Evolutionary conservation across 345 rosid genomes (phyloP).

Genomic region (Trapa incisa): DNA sequence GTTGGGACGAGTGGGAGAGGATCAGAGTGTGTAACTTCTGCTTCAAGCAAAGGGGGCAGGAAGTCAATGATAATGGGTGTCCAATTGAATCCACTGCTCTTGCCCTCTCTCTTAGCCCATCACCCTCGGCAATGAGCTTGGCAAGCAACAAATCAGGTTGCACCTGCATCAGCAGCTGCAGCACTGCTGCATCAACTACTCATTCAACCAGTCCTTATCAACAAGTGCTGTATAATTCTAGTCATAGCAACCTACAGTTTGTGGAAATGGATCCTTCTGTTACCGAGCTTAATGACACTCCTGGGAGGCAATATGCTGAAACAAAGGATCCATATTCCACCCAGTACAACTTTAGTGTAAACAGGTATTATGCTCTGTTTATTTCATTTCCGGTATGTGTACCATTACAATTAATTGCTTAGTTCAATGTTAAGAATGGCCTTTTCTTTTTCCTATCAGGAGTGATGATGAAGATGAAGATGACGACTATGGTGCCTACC

Average conservation of each 20-base stretch:
- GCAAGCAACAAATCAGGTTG: constrained; percentile 58
- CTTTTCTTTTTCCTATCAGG: constrained; percentile 22
- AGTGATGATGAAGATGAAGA: constrained; percentile 62
- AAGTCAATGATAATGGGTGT: constrained; percentile 39
- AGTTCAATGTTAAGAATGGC: neutral
- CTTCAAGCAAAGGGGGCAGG: constrained; percentile 69
- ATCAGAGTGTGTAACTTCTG: constrained; percentile 85
- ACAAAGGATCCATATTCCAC: constrained; percentile 29
- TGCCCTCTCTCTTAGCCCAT: constrained; percentile 30
- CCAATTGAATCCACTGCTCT: constrained; percentile 33
- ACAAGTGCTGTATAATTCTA: constrained; percentile 31
- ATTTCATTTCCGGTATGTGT: neutral
- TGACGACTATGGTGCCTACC: constrained; percentile 36
- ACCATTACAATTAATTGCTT: neutral
- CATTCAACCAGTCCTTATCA: constrained; percentile 53
- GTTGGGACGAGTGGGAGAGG: constrained; percentile 54
- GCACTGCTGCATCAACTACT: constrained; percentile 49
- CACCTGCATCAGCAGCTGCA: constrained; percentile 54
- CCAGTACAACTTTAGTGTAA: constrained; percentile 40
- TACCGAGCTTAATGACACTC: constrained; percentile 28
- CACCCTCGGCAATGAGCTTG: constrained; percentile 64
- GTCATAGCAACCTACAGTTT: constrained; percentile 25
- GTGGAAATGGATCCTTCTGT: constrained; percentile 33
- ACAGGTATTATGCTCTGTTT: constrained; percentile 32
- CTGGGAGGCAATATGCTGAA: constrained; percentile 25